Conservation (phyloP, 176 grass and related monocot species). For the Puccinellia tenuiflora region DNA sequence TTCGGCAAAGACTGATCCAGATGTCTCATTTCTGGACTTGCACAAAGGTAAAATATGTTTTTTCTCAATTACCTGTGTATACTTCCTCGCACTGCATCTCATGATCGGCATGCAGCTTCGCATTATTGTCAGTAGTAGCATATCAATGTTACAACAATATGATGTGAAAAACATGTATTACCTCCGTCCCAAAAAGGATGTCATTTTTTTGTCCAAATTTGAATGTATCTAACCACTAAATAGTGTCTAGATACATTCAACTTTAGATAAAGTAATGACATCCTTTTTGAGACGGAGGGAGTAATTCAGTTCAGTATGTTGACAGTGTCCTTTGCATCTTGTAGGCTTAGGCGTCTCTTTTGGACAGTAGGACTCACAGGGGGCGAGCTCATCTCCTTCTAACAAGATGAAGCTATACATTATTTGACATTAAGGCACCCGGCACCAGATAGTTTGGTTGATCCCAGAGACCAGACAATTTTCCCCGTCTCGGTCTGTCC, state of each 20-base stretch:
- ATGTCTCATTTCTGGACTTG: neutral
- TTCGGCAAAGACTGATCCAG: constrained; percentile 17
- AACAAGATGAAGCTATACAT: constrained; percentile 27
- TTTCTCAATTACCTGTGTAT: neutral
- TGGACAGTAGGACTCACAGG: constrained; percentile 20
- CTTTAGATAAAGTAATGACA: too few relatives aligned
- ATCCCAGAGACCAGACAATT: neutral
- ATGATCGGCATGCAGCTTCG: neutral
- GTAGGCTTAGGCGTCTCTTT: constrained; percentile 24
- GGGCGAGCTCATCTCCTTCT: constrained; percentile 5
- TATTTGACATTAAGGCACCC: neutral
- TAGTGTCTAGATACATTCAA: too few relatives aligned
- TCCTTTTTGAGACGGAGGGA: too few relatives aligned
- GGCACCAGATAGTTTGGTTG: neutral
- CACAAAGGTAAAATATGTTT: constrained; percentile 27
- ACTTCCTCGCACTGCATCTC: neutral
- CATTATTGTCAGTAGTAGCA: neutral
- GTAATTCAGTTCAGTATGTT: neutral
- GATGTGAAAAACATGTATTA: neutral
- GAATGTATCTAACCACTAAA: too few relatives aligned
- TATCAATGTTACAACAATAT: neutral
- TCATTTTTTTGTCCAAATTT: too few relatives aligned
- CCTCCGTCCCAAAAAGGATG: too few relatives aligned
- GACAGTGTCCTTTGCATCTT: neutral
- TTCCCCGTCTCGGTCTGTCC: neutral